Conservation (phyloP, 257 asterid species). For the Lithospermum erythrorhizon region DNA sequence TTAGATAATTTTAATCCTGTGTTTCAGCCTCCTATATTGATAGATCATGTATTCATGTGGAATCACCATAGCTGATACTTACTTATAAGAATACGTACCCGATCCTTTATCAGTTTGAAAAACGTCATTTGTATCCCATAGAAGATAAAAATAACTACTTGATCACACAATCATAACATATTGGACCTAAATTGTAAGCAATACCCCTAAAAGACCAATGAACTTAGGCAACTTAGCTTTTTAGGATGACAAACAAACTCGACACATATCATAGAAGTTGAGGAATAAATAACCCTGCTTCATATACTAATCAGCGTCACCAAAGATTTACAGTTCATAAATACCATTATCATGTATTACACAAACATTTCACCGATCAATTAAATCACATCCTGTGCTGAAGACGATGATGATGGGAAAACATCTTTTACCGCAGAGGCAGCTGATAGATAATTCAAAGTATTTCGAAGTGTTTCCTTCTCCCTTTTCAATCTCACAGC, state of each 20-base stretch:
- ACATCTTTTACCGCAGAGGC: constrained; percentile 97
- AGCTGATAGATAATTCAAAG: constrained; percentile 81
- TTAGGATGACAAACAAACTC: background rate
- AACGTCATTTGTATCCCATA: background rate
- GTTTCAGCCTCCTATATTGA: background rate
- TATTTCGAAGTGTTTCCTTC: constrained; percentile 89
- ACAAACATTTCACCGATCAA: background rate
- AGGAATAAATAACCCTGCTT: background rate
- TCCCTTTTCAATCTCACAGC: constrained; percentile 85
- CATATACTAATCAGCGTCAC: background rate
- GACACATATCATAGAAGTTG: background rate
- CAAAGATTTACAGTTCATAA: background rate
- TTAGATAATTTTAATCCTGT: background rate
- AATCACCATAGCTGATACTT: background rate
- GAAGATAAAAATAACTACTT: background rate
- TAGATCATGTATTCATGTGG: background rate
- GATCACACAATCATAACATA: background rate
- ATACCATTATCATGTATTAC: background rate
- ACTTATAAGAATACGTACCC: background rate
- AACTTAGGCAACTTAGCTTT: background rate
- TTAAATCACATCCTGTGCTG: background rate
- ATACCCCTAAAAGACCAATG: background rate
- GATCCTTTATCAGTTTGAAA: background rate
- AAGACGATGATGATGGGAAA: constrained; percentile 42
- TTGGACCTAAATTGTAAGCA: too few species aligned